A percentile compares a stretch with the other conserved stretches of the same genome.
Evolutionary conservation across 2,329 filamentous ascomycete species (phyloP).

Genomic region (Aspergillus arachidicola): DNA sequence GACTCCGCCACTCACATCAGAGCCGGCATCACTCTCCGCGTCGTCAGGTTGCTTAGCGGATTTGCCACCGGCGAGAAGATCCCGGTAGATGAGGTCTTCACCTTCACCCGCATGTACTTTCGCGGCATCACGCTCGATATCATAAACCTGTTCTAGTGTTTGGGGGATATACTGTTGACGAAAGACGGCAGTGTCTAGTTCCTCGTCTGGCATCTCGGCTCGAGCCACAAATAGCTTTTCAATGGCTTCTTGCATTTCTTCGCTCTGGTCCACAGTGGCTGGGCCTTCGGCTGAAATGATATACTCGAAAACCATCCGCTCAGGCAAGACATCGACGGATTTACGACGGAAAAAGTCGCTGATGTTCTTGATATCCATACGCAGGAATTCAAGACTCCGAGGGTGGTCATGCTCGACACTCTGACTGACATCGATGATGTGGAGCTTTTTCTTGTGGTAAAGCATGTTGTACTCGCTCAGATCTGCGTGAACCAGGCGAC

Average conservation of each 20-base stretch:
- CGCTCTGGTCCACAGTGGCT: slow-evolving; percentile 40
- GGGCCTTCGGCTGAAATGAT: slow-evolving; percentile 65
- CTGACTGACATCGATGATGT: slow-evolving; percentile 97
- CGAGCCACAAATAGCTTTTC: slow-evolving; percentile 67
- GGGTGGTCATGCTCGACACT: slow-evolving; percentile 97
- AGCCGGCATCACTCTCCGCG: slow-evolving; percentile 37
- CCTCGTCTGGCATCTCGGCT: slow-evolving; percentile 53
- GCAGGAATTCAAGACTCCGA: slow-evolving; percentile 84
- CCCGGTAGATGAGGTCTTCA: slow-evolving; percentile 79
- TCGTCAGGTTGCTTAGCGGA: slow-evolving; percentile 32
- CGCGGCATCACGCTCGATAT: slow-evolving; percentile 87
- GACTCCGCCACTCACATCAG: slow-evolving; percentile 39
- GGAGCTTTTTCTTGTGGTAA: slow-evolving; percentile 79
- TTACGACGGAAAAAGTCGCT: slow-evolving; percentile 89
- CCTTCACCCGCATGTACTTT: slow-evolving; percentile 73
- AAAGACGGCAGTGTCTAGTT: slow-evolving; percentile 88
- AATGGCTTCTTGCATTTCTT: slow-evolving; percentile 63
- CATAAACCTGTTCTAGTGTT: slow-evolving; percentile 93
- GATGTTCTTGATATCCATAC: slow-evolving; percentile 98
- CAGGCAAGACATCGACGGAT: slow-evolving; percentile 77
- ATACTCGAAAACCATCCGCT: slow-evolving; percentile 82
- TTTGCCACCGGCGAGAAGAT: slow-evolving; percentile 72
- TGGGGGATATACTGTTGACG: slow-evolving; percentile 95
- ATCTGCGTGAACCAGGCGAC: slow-evolving; percentile 91
- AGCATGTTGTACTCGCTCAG: slow-evolving; percentile 97